These are phyloP conservation scores for Heteromeles arbutifolia DNA, from an alignment of 306 rosid genomes.

Conservation along the genomic window DNA sequence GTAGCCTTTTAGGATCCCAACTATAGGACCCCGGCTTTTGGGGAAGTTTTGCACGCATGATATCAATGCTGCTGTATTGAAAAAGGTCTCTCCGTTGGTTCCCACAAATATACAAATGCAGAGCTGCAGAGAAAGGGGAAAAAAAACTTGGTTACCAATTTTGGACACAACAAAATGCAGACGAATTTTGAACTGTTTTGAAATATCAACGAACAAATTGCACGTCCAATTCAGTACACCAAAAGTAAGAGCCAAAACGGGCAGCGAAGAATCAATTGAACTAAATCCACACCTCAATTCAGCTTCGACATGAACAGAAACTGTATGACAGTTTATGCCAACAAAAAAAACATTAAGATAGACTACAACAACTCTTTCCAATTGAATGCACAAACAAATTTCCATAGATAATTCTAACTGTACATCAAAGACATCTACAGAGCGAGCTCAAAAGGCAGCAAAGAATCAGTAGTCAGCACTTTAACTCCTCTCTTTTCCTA, in stretches of 20 bases:
- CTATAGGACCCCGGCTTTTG: constrained; percentile 54
- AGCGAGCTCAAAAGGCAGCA: no score
- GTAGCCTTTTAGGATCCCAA: constrained; percentile 74
- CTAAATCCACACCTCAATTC: background rate
- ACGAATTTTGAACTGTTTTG: background rate
- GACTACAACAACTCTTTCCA: background rate
- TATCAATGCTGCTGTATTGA: constrained; percentile 64
- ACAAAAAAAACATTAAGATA: background rate
- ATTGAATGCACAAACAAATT: background rate
- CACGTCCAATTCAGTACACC: no score
- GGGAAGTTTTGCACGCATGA: constrained; percentile 76
- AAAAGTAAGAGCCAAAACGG: no score
- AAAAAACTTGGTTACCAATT: constrained; percentile 10
- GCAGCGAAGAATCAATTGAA: no score
- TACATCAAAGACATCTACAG: background rate
- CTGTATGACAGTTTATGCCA: background rate
- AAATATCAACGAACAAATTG: background rate
- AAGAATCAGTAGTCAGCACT: no score
- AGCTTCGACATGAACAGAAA: background rate
- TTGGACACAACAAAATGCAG: background rate
- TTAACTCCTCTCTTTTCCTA: no score
- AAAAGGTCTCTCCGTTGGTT: constrained; percentile 92
- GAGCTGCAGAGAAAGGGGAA: constrained; percentile 47
- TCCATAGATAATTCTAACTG: background rate
- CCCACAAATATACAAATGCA: constrained; percentile 72